Evolutionary conservation across 2,329 filamentous ascomycete species (phyloP).

Genomic region (Cyphellophora attinorum): DNA sequence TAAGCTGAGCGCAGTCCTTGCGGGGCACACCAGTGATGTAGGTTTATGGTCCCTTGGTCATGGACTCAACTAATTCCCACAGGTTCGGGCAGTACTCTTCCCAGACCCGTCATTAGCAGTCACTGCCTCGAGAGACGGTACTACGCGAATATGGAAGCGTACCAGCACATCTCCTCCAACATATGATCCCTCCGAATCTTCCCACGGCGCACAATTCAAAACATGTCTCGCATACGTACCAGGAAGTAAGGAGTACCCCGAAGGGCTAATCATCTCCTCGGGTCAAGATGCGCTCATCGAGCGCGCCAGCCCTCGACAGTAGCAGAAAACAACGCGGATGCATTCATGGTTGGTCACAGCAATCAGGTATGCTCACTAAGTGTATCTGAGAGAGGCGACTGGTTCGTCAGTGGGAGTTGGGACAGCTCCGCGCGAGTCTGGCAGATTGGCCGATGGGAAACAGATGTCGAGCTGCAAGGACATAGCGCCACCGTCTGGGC

Average conservation of each 20-base stretch:
- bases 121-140: slow-evolving; percentile 85
- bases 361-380: slow-evolving; percentile 85
- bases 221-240: slow-evolving; percentile 73
- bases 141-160: slow-evolving; percentile 76
- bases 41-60: slow-evolving; percentile 23
- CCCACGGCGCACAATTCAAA: slow-evolving; percentile 75
- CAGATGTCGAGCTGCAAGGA: slow-evolving; percentile 59
- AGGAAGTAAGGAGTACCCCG: slow-evolving; percentile 56
- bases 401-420: slow-evolving; percentile 88
- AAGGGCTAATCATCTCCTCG: slow-evolving; percentile 77
- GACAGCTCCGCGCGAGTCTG: slow-evolving; percentile 81
- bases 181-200: slow-evolving; percentile 70
- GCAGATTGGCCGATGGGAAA: slow-evolving; percentile 78
- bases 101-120: slow-evolving; percentile 62
- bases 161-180: slow-evolving; percentile 54
- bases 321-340: slow-evolving; percentile 68
- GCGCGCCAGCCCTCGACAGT: slow-evolving; percentile 62
- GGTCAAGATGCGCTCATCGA: slow-evolving; percentile 87
- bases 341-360: slow-evolving; percentile 74
- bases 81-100: slow-evolving; percentile 84
- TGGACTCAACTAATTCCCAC: slow-evolving; percentile 14
- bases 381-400: slow-evolving; percentile 60
- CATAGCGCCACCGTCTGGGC: slow-evolving; percentile 83
- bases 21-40: slow-evolving; percentile 91
- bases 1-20: slow-evolving; percentile 83